phyloP scores from a whole-genome alignment of 257 asterid genomes.

The Galeopsis tetrahit region DNA sequence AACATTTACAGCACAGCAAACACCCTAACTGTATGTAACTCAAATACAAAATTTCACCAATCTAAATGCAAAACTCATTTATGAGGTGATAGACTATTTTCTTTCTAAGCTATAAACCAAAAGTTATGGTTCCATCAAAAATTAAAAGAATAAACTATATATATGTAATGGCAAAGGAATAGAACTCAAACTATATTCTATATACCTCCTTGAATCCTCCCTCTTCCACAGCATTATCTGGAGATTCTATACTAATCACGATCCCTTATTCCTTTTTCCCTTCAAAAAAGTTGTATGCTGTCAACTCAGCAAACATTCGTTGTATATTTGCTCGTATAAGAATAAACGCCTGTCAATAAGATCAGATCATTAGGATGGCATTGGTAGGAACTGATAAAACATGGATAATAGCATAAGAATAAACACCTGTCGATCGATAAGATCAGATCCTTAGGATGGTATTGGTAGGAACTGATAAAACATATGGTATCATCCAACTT shows the following conservation, averaged over 20 bases:
- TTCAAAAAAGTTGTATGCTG: neutral
- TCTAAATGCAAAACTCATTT: neutral
- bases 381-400: too few relatives aligned
- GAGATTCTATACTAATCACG: neutral
- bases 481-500: neutral
- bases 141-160: constrained; percentile 10
- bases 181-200: constrained; percentile 9
- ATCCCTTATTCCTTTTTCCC: neutral
- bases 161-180: neutral
- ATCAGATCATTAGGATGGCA: constrained; percentile 25
- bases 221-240: constrained; percentile 7
- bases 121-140: constrained; percentile 9
- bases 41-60: neutral
- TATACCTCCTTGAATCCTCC: constrained; percentile 20
- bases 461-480: too few relatives aligned
- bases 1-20: neutral
- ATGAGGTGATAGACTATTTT: neutral
- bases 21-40: neutral
- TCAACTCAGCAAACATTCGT: constrained; percentile 8
- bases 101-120: constrained; percentile 18
- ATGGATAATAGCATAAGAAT: too few relatives aligned
- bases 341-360: constrained; percentile 22
- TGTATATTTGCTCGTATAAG: neutral
- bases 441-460: too few relatives aligned
- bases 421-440: too few relatives aligned